Percentiles rank a stretch among this genome's conserved stretches.
These are phyloP conservation scores for Microdochium bolleyi DNA, from an alignment of 2,329 filamentous ascomycete genomes.

Conservation along the genomic window DNA sequence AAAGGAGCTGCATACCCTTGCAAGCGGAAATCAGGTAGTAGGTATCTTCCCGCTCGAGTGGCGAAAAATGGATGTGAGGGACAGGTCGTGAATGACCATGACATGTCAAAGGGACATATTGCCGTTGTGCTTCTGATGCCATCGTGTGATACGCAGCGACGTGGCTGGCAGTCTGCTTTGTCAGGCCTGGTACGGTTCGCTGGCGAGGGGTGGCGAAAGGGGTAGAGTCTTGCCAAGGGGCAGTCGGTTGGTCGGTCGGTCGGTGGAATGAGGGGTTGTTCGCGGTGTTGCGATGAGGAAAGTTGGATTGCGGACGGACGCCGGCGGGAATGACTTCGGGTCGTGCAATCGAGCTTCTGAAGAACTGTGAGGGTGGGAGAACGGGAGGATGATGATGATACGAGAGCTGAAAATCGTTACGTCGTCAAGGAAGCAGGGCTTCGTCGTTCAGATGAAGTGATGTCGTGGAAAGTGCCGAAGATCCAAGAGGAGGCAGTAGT, in stretches of 20 bases:
- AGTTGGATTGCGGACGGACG: too few relatives aligned
- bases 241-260: too few relatives aligned
- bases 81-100: slow-evolving; percentile 91
- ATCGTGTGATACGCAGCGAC: background rate
- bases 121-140: slow-evolving; percentile 20
- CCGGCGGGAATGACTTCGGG: too few relatives aligned
- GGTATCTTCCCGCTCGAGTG: slow-evolving; percentile 70
- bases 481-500: background rate
- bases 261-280: too few relatives aligned
- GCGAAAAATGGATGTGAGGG: slow-evolving; percentile 84
- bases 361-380: too few relatives aligned
- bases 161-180: slow-evolving; percentile 19
- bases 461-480: background rate
- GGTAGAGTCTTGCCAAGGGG: background rate
- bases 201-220: background rate
- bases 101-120: slow-evolving; percentile 83
- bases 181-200: background rate
- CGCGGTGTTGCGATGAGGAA: too few relatives aligned
- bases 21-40: slow-evolving; percentile 93
- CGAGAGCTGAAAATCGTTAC: too few relatives aligned
- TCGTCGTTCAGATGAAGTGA: background rate
- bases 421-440: background rate
- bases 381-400: too few relatives aligned
- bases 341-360: too few relatives aligned
- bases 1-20: slow-evolving; percentile 52